These are phyloP conservation scores for Chloroidium sp. DNA, from an alignment of 163 green algal species.

Conservation along the genomic window DNA sequence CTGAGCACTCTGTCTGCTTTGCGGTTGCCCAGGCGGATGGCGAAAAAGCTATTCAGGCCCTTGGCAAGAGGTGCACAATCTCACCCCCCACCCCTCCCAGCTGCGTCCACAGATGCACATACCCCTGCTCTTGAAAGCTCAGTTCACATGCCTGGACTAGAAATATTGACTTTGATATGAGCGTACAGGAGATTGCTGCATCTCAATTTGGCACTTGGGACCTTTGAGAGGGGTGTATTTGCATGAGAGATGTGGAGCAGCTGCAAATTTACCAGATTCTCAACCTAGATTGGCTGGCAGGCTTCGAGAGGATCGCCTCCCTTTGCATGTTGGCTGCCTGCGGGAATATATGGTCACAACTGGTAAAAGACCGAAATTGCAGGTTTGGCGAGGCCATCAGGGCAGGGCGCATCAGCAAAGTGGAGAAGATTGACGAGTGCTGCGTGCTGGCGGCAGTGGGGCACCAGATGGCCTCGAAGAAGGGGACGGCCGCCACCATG, in stretches of 20 bases:
- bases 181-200: too few relatives aligned
- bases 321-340: neutral
- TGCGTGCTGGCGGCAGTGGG: conserved; percentile 89
- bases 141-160: neutral
- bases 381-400: conserved; percentile 64
- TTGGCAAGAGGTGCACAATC: conserved; percentile 30
- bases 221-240: too few relatives aligned
- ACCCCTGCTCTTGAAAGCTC: neutral
- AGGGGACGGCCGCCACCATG: conserved; percentile 76
- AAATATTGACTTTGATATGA: too few relatives aligned
- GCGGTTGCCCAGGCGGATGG: conserved; percentile 74
- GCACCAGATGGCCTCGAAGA: conserved; percentile 68
- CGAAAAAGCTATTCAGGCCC: conserved; percentile 42
- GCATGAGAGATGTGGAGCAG: too few relatives aligned
- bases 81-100: too few relatives aligned
- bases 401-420: conserved; percentile 45
- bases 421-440: conserved; percentile 72
- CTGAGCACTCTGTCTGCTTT: conserved; percentile 97
- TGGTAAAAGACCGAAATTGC: neutral
- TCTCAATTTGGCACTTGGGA: too few relatives aligned
- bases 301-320: too few relatives aligned
- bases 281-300: too few relatives aligned
- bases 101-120: too few relatives aligned
- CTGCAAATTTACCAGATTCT: too few relatives aligned
- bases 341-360: neutral